Evolutionary conservation across 1,284 basidiomycete species (phyloP), one percentile per base, ranked within the genome.

Genomic region (Moesziomyces sp.): DNA sequence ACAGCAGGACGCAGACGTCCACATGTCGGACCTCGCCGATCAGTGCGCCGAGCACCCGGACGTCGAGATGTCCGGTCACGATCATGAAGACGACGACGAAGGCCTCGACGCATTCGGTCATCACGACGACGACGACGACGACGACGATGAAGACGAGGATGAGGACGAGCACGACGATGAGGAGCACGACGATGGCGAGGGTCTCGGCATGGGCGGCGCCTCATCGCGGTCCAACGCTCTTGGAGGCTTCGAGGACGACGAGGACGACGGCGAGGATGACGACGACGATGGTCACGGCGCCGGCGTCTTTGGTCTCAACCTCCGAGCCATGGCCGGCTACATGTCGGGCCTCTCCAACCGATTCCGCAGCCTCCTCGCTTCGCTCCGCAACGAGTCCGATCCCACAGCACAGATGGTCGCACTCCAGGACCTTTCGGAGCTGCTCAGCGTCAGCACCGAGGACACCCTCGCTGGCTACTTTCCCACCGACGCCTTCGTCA

Each of bases 391-490:
- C 48, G 56, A 74, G 21, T 46, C 65, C 18, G 76, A 84, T 91
- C 92, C 69, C 0, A 92, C 91, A 26, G 90, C 93, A 48, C 89
- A 97, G 52, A 87, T 94, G 52, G 73, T 81, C 5, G 94, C 94
- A 3, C 87, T 99, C 16, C 94, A 97, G 82, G 96, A 99, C 82
- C 89, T 97, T 57, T 94, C 92, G 83, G 97, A 99, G 83, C 85
- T 97, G 46, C 90, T 99, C 58, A 93, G 93, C 71, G 95, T 99
- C 85, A 94, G 93, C 85, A 98, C 94, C 8, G 96, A 99, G 85
- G 97, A 99, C 84, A 97, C 94, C 0, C 87, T 99, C 45, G 92
- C 93, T 16, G 94, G 94, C 46, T 96, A 92, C 40, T 96, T 99
- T 86, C 93, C 93, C 72, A 91, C 94, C 28, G 93, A 96, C 79